Evolutionary conservation across 805 yeast genomes (phyloP), one percentile per base, ranked within the genome.

Genomic region (Candida piceae): DNA sequence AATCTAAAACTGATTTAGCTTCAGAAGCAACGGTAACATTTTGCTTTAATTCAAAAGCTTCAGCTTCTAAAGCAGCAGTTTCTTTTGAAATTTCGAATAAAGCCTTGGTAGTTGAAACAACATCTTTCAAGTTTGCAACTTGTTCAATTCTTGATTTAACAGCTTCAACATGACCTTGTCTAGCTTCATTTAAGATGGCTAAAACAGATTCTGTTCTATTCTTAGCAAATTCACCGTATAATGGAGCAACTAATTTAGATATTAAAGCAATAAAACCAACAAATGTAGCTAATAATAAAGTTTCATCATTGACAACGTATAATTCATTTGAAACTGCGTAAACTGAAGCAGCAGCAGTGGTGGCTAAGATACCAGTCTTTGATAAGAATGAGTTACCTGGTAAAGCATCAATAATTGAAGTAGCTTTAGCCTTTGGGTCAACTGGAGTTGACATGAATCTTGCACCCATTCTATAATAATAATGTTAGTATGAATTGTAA

Each of bases 291-390:
- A 88, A 74, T 64, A 93, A 72, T 53, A 87, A 77, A 58, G 96
- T 75, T 76, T 93, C 98, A 61, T 88, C 97, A 67, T 90, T 94
- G 59, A 93, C 74, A 52, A 93, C 85, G 68, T 89, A 82, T 52
- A 93, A 74, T 67, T 87, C 95, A 68, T 86, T 87, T 56, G 96
- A 84, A 61, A 93, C 81, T 49, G 96, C 96, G 69, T 88, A 93
- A 52, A 90, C 65, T 43, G 95, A 80, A 40, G 95, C 97, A 45
- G 97, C 97, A 44, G 96, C 78, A 44, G 90, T 77, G 37, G 98
- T 89, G 57, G 96, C 96, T 58, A 93, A 72, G 59, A 89, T 76
- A 60, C 97, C 96, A 45, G 97, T 87, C 79, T 93, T 93, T 50
- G 96, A 78, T 52, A 90, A 65, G 53, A 77, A 71, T 57, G 78